These are phyloP conservation scores for Poa annua DNA, from an alignment of 176 grass and related monocot species.

Conservation along the genomic window DNA sequence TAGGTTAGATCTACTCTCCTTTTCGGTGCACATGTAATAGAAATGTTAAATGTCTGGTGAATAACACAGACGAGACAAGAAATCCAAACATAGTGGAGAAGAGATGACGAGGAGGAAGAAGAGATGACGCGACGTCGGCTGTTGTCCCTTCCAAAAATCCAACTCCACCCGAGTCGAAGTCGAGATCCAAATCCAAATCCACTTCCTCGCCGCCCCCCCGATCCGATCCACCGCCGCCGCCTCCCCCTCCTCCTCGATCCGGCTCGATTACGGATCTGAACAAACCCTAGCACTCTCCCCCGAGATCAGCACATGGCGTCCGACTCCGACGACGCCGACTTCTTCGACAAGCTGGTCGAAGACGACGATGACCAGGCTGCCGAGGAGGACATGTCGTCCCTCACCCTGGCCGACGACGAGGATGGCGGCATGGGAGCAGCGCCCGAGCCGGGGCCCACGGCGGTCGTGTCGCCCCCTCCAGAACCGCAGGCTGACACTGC, in stretches of 20 bases:
- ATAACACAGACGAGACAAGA: background rate
- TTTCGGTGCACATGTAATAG: too few species aligned
- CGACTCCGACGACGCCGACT: slow-evolving; percentile 76
- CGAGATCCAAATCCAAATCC: slow-evolving; percentile 6
- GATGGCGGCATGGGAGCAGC: background rate
- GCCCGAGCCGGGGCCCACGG: background rate
- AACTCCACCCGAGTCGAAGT: background rate
- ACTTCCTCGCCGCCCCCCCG: background rate
- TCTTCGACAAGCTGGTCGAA: slow-evolving; percentile 88
- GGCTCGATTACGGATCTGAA: background rate
- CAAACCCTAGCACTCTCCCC: slow-evolving; percentile 9
- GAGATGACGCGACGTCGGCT: slow-evolving; percentile 13
- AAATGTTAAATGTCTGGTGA: too few species aligned
- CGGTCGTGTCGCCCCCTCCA: background rate
- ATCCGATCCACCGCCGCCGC: background rate
- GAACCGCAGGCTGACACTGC: background rate
- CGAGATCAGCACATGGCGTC: slow-evolving; percentile 27
- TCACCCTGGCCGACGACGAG: slow-evolving; percentile 30
- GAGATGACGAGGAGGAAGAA: background rate
- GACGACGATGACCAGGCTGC: slow-evolving; percentile 50
- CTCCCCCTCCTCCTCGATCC: background rate
- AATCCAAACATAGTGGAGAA: background rate
- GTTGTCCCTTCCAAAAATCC: background rate
- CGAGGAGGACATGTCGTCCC: slow-evolving; percentile 39
- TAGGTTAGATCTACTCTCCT: too few species aligned